Evolutionary conservation across 2,329 filamentous ascomycete species (phyloP).

Genomic region (Waltergamsia citrina): DNA sequence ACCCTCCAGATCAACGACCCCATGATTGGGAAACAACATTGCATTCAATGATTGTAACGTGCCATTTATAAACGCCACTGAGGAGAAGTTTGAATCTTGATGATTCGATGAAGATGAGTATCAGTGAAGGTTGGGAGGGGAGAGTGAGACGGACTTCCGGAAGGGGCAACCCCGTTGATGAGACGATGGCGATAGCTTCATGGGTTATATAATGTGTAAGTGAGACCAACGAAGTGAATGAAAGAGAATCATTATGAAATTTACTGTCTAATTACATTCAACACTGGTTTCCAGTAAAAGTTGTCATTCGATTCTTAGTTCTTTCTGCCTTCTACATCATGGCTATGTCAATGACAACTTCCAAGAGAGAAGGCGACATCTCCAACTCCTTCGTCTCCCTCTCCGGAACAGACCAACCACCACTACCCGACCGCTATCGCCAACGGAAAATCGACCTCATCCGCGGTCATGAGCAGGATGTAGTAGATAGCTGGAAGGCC

Average conservation of each 20-base stretch:
- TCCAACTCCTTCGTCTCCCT: constrained; percentile 53
- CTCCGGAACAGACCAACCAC: constrained; percentile 31
- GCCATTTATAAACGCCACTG: too few species aligned
- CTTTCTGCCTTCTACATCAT: too few species aligned
- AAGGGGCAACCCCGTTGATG: not conserved
- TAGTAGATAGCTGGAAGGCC: constrained; percentile 37
- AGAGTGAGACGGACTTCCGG: not conserved
- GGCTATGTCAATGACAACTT: not conserved
- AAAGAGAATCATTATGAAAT: too few species aligned
- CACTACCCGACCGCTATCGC: constrained; percentile 46
- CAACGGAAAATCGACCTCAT: constrained; percentile 45
- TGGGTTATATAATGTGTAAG: not conserved
- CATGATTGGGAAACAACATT: too few species aligned
- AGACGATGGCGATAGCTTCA: not conserved
- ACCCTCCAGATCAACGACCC: too few species aligned
- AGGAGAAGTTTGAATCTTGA: too few species aligned
- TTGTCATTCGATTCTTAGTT: not conserved
- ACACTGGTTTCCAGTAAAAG: not conserved
- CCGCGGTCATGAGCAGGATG: constrained; percentile 33
- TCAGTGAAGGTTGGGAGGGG: too few species aligned
- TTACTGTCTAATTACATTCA: not conserved
- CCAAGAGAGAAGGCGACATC: constrained; percentile 51
- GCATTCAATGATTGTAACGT: too few species aligned
- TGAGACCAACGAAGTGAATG: too few species aligned
- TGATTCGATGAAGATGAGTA: too few species aligned